These are phyloP conservation scores for Globisporangium alternatum DNA, from an alignment of 352 stramenopile genomes.

Conservation along the genomic window DNA sequence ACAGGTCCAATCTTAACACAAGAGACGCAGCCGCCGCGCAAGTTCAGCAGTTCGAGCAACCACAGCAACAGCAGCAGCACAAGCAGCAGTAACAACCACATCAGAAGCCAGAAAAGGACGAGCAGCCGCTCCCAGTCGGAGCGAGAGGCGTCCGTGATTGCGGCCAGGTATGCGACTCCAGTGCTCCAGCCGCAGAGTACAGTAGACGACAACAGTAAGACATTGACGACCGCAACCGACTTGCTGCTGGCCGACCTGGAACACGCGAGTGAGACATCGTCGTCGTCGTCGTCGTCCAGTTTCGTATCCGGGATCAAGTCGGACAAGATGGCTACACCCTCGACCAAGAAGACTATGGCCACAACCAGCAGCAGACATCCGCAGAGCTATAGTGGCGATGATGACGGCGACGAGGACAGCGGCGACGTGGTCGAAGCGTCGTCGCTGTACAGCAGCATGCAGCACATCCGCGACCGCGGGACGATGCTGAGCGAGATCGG, in stretches of 20 bases:
- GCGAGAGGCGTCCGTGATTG: not conserved
- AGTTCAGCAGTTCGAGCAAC: not conserved
- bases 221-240: slow-evolving; percentile 6
- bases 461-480: slow-evolving; percentile 32
- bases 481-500: slow-evolving; percentile 24
- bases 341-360: not conserved
- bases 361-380: not conserved
- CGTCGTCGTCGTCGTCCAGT: slow-evolving; percentile 15
- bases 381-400: not conserved
- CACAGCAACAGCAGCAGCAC: not conserved
- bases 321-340: slow-evolving; percentile 2
- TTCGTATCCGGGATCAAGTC: slow-evolving; percentile 7
- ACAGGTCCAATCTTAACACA: not conserved
- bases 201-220: not conserved
- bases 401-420: slow-evolving; percentile 17
- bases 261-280: slow-evolving; percentile 31
- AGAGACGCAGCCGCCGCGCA: not conserved
- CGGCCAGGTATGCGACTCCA: not conserved
- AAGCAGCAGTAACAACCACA: not conserved
- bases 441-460: slow-evolving; percentile 19
- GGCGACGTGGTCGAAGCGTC: slow-evolving; percentile 21
- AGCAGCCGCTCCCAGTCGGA: not conserved
- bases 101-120: slow-evolving; percentile 1
- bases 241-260: slow-evolving; percentile 32
- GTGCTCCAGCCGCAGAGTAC: not conserved